phyloP scores from a whole-genome alignment of 345 rosid genomes.

The Citrus sp. region DNA sequence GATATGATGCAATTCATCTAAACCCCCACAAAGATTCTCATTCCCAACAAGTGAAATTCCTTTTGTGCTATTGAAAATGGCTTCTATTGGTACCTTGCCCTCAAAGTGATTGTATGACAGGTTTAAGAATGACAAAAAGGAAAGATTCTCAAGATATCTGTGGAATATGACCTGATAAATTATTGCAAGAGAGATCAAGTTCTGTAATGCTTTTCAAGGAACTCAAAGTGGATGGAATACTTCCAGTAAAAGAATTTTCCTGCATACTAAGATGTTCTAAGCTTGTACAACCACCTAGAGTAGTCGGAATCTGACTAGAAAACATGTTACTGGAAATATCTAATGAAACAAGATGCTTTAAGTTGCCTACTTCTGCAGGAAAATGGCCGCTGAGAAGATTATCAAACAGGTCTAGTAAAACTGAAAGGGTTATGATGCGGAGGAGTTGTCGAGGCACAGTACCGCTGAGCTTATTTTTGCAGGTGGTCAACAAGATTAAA shows the following conservation, averaged over 20 bases:
- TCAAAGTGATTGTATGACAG: constrained; percentile 7
- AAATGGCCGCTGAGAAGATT: constrained; percentile 11
- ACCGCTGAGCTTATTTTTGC: constrained; percentile 10
- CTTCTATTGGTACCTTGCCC: constrained; percentile 5
- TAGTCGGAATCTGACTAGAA: not conserved
- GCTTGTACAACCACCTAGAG: constrained; percentile 12
- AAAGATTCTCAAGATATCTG: not conserved
- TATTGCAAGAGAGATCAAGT: constrained; percentile 16
- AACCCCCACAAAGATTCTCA: no score
- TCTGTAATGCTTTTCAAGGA: not conserved
- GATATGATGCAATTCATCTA: no score
- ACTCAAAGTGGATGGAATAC: not conserved
- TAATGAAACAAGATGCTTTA: constrained; percentile 1
- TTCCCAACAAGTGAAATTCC: no score
- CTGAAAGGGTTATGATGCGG: not conserved
- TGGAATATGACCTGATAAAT: constrained; percentile 8
- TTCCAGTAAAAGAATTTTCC: constrained; percentile 2
- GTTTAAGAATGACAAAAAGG: constrained; percentile 1
- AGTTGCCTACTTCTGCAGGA: constrained; percentile 6
- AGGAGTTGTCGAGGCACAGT: not conserved
- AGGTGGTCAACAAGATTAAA: not conserved
- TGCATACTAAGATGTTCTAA: not conserved
- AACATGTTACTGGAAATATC: constrained; percentile 14
- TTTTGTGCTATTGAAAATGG: no score
- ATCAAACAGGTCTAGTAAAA: not conserved